These are phyloP conservation scores for Coemansia sp. DNA, from an alignment of 192 early-diverging fungal genomes.

Conservation along the genomic window DNA sequence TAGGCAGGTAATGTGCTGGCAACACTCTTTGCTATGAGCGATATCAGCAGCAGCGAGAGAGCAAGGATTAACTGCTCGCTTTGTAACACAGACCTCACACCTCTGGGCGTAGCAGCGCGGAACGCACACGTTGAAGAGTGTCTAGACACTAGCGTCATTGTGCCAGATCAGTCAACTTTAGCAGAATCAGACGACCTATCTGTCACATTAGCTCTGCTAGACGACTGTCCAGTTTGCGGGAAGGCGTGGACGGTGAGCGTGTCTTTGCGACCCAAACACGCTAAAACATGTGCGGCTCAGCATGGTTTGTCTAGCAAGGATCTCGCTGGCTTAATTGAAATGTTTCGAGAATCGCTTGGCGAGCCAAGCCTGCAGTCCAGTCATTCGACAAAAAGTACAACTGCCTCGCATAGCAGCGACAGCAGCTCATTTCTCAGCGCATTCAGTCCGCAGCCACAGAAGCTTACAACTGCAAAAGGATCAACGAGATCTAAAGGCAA, in stretches of 20 bases:
- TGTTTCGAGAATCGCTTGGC: conserved; percentile 39
- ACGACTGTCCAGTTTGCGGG: conserved; percentile 41
- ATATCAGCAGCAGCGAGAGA: not conserved
- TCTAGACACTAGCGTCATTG: conserved; percentile 10
- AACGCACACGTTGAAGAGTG: conserved; percentile 33
- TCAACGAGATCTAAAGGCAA: not conserved
- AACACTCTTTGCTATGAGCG: not conserved
- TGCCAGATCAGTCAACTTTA: not conserved
- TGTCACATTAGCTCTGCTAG: conserved; percentile 17
- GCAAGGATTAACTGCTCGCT: conserved; percentile 22
- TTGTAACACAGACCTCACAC: conserved; percentile 28
- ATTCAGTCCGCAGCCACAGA: conserved; percentile 6
- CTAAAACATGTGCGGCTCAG: conserved; percentile 21
- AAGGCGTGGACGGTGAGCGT: conserved; percentile 11
- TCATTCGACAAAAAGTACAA: not conserved
- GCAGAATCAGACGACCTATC: not conserved
- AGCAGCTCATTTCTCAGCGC: conserved; percentile 4
- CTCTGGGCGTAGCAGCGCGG: conserved; percentile 15
- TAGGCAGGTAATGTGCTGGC: not conserved
- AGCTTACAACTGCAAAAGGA: not conserved
- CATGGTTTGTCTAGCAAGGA: conserved; percentile 22
- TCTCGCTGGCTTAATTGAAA: conserved; percentile 14
- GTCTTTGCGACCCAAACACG: conserved; percentile 18
- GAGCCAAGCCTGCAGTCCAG: not conserved
- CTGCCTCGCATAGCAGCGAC: not conserved